phyloP scores from a whole-genome alignment of 306 rosid species.

The Canavalia ensiformis region DNA sequence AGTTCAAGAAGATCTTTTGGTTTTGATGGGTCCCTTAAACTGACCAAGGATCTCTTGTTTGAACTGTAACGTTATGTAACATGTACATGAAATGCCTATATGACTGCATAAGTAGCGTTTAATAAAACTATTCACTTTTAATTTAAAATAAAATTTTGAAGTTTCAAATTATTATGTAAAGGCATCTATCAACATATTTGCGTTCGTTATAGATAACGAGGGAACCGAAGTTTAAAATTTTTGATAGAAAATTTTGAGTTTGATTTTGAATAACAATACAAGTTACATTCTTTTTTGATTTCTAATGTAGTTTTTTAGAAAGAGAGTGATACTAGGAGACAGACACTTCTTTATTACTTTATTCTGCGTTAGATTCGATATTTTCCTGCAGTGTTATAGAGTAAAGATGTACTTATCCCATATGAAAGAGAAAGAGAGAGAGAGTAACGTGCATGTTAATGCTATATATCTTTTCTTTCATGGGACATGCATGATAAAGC shows the following conservation, averaged over 20 bases:
- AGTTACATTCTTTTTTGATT: conserved; percentile 33
- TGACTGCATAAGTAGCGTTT: not conserved
- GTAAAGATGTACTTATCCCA: conserved; percentile 55
- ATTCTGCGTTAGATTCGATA: conserved; percentile 74
- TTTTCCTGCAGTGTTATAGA: conserved; percentile 53
- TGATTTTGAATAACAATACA: conserved; percentile 45
- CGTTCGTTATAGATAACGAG: conserved; percentile 46
- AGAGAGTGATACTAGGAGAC: conserved; percentile 53
- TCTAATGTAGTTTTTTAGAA: conserved; percentile 17
- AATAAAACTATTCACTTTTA: conserved; percentile 34
- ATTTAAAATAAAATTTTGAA: conserved; percentile 18
- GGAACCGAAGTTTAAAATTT: conserved; percentile 52
- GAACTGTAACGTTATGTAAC: conserved; percentile 32
- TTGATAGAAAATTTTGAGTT: conserved; percentile 44
- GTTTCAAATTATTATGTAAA: not conserved
- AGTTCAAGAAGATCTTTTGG: conserved; percentile 59
- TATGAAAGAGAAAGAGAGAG: conserved; percentile 52
- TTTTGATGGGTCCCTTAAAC: conserved; percentile 51
- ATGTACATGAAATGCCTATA: not conserved
- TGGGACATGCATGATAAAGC: conserved; percentile 83
- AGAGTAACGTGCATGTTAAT: conserved; percentile 78
- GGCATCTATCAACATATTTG: conserved; percentile 12
- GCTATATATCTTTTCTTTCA: conserved; percentile 57
- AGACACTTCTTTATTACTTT: conserved; percentile 71
- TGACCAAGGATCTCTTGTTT: conserved; percentile 37